phyloP scores from a whole-genome alignment of 148 eudicot genomes.

The Rhododendron kiyosumense region DNA sequence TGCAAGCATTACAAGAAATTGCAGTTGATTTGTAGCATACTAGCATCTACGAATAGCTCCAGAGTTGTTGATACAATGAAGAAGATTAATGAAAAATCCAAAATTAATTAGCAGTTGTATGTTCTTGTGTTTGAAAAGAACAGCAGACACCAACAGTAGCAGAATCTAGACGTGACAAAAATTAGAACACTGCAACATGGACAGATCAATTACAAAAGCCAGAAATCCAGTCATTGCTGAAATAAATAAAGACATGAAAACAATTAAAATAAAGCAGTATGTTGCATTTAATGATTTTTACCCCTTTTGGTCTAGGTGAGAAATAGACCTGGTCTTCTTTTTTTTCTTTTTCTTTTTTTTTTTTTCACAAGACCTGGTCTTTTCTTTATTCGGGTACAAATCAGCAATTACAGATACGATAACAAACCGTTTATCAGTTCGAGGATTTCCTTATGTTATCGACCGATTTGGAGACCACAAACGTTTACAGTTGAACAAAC shows the following conservation, averaged over 20 bases:
- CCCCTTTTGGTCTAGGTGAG: not conserved
- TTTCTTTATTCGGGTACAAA: not conserved
- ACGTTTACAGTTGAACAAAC: not conserved
- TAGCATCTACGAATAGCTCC: not conserved
- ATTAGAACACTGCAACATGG: not conserved
- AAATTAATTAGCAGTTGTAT: not conserved
- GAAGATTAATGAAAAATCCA: not conserved
- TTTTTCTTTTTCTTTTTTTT: too few relatives aligned
- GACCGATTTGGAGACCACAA: not conserved
- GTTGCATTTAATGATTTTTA: not conserved
- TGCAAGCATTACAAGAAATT: not conserved
- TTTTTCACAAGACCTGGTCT: not conserved
- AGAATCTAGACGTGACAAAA: not conserved
- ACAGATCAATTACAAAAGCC: not conserved
- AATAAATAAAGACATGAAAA: not conserved
- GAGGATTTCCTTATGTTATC: not conserved
- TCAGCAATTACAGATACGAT: not conserved
- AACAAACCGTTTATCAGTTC: not conserved
- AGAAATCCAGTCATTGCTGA: not conserved
- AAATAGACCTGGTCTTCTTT: not conserved
- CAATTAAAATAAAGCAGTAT: not conserved
- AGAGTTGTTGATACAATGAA: not conserved
- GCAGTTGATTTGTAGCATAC: not conserved
- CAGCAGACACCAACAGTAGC: not conserved
- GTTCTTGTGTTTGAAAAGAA: not conserved